Evolutionary conservation across 768 basidiomycete genomes (phyloP).

Genomic region (Tricholoma hemisulphureum): DNA sequence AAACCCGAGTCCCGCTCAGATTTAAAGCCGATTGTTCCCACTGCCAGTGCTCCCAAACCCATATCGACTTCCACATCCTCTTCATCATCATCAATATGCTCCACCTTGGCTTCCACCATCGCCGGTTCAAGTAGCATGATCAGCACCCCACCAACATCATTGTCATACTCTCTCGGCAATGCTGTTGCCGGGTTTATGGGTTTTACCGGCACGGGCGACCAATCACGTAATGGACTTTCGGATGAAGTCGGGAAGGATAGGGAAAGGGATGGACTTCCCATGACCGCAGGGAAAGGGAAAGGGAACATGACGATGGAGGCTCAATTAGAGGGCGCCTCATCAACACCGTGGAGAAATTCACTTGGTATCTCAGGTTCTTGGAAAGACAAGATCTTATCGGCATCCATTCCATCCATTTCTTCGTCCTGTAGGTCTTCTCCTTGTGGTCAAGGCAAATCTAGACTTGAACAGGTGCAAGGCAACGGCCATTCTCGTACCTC

Average conservation of each 20-base stretch:
- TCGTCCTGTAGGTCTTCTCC: slow-evolving; percentile 39
- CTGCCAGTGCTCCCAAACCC: slow-evolving; percentile 17
- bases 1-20: slow-evolving; percentile 6
- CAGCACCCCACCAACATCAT: slow-evolving; percentile 60
- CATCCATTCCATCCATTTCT: slow-evolving; percentile 34
- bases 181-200: slow-evolving; percentile 41
- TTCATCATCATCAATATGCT: slow-evolving; percentile 53
- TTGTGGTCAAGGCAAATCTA: slow-evolving; percentile 32
- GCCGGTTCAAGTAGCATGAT: slow-evolving; percentile 42
- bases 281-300: slow-evolving; percentile 34
- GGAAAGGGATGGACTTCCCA: slow-evolving; percentile 29
- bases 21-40: slow-evolving; percentile 15
- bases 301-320: slow-evolving; percentile 29
- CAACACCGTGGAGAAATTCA: slow-evolving; percentile 39
- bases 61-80: slow-evolving; percentile 44
- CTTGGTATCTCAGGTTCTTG: slow-evolving; percentile 31
- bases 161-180: slow-evolving; percentile 47
- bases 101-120: slow-evolving; percentile 36
- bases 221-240: background rate
- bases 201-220: slow-evolving; percentile 30
- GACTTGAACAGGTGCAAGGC: slow-evolving; percentile 22
- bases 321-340: slow-evolving; percentile 32
- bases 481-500: slow-evolving; percentile 37
- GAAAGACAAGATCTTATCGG: slow-evolving; percentile 38
- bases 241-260: slow-evolving; percentile 15